Evolutionary conservation across 257 asterid genomes (phyloP), one percentile per base, ranked within the genome.

Genomic region (Solanum verrucosum): DNA sequence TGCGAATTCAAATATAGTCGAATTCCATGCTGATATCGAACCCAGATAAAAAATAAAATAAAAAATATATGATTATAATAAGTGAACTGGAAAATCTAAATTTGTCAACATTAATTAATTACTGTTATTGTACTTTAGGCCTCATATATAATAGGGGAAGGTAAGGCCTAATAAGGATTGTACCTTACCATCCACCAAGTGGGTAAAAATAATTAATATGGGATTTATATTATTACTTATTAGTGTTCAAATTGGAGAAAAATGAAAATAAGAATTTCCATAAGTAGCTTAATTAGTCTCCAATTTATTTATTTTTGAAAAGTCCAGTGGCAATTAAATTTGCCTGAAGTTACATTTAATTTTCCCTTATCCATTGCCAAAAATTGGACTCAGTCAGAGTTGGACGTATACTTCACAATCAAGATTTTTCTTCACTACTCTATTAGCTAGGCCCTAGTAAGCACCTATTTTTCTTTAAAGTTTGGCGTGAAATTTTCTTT

Each of bases 91-190:
- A 79, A 27, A 2, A 27, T 16, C 40, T 14, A 79, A 79, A 79
- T 79, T 79, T 79, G 37, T 44, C 40, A 79, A 42, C 85, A 40
- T 77, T 40, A 77, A 27, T 42, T 79, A 79, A 4, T 27, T n/a
- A 38, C n/a, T 44, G 25, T 15, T 25, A 25, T n/a, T 34, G n/a
- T 42, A 14, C 63, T 78, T 40, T 78, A 40, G 37, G 37, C 37
- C 37, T 31, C 60, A 40, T 3, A 13, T 29, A 70, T 33, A 73
- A 73, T 73, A 73, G 81, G 84, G 84, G 63, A 79, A 44, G 38
- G 25, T 9, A 44, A 40, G 35, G 63, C n/a, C 83, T 38, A 75
- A 40, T 2, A n/a, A 14, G 35, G 52, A 74, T 35, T 73, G 49
- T 31, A 33, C 21, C 81, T 34, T 31, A 27, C 44, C 81, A 72